Conservation (phyloP, 306 rosid species). For the Cajanus cajan region DNA sequence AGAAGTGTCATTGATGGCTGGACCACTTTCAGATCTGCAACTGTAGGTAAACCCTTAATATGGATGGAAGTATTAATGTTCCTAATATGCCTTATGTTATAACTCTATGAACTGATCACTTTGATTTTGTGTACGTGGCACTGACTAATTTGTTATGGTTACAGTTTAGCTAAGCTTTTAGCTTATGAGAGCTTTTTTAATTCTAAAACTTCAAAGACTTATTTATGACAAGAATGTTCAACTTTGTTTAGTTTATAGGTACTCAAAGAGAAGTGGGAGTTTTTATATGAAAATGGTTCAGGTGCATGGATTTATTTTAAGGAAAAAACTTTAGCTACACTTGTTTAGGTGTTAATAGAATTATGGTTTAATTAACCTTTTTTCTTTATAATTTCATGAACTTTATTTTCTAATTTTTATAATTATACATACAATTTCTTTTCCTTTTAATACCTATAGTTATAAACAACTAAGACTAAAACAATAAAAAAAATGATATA, state of each 20-base stretch:
- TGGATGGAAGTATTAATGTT: background rate
- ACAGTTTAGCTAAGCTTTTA: background rate
- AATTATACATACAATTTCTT: too few relatives aligned
- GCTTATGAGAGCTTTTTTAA: background rate
- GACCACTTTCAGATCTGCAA: slow-evolving; percentile 87
- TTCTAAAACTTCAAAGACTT: background rate
- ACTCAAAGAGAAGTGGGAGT: background rate
- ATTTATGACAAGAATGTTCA: background rate
- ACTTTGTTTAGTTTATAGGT: background rate
- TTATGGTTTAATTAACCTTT: too few relatives aligned
- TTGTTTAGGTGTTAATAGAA: background rate
- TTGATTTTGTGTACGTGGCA: background rate
- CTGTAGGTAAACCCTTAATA: slow-evolving; percentile 49
- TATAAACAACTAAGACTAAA: too few relatives aligned
- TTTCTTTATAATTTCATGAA: too few relatives aligned
- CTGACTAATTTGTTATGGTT: background rate
- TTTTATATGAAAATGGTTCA: background rate
- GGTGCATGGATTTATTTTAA: background rate
- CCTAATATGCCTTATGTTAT: background rate
- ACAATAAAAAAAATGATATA: too few relatives aligned
- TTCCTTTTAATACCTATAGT: too few relatives aligned
- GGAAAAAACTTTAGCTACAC: background rate
- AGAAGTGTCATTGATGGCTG: slow-evolving; percentile 58
- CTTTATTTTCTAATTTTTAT: too few relatives aligned
- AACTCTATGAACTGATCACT: background rate